Evolutionary conservation across 441 rosid species (phyloP), one percentile per base, ranked within the genome.

Genomic region (Adansonia grandidieri): DNA sequence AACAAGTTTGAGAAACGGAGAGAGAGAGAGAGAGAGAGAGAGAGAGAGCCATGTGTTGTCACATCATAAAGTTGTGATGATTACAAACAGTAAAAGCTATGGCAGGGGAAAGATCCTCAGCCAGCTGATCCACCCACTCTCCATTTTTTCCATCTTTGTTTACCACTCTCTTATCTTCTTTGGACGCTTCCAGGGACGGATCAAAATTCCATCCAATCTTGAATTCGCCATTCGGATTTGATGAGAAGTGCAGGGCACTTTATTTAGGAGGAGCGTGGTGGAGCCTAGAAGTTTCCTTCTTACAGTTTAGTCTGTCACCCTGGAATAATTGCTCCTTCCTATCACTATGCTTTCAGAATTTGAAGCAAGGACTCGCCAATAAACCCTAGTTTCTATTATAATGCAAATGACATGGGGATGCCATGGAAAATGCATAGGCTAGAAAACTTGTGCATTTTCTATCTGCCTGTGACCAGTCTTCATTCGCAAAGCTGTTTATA

Each of bases 1-100:
- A 77, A 80, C 63, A 56, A 68, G 24, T 40, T 63, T 7, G 74
- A 75, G 3, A 76, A 63, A 66, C 70, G 24, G 64, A 82, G 72
- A 81, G 77, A 84, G 73, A 76, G 85, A 75, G 82, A 76, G 68
- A 66, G 73, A 37, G 64, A 82, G 72, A 81, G 77, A 84, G 73
- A 76, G 85, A 75, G 80, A 70, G 64, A 37, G 42, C 42, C 37
- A 81, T 81, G 91, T 53, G 61, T 87, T 68, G 93, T 90, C 93
- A 86, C 85, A 82, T 90, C 91, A 63, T 44, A 78, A 60, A 74
- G 85, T 82, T 84, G 89, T 86, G 82, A 85, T 88, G 89, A 89
- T 86, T 86, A 84, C 73, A 54, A 66, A 66, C 58, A 74, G 60
- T 77, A 74, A 83, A 79, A 67, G 83, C 78, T 60, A 48, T 53